phyloP scores from a whole-genome alignment of 2,329 filamentous ascomycete genomes.

The Sporothrix brasiliensis region DNA sequence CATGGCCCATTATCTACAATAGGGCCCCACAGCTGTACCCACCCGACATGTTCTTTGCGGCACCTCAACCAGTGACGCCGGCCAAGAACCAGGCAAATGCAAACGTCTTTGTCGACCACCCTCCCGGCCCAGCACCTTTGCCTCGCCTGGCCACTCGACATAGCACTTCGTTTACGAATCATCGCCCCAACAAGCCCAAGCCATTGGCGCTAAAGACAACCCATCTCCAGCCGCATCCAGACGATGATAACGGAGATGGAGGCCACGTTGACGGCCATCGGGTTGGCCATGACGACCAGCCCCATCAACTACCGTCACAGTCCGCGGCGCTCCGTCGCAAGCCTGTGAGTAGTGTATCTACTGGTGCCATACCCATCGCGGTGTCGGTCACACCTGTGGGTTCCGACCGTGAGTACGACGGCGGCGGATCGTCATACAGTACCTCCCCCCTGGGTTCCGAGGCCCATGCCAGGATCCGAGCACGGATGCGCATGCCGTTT shows the following conservation, averaged over 20 bases:
- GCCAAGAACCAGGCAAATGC: background rate
- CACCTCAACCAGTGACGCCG: background rate
- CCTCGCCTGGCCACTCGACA: background rate
- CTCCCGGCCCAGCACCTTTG: background rate
- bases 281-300: background rate
- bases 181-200: conserved; percentile 13
- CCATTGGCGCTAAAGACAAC: background rate
- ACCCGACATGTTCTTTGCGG: conserved; percentile 4
- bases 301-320: background rate
- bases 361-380: background rate
- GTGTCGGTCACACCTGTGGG: background rate
- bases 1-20: background rate
- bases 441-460: conserved; percentile 33
- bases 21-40: conserved; percentile 6
- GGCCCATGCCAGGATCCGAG: background rate
- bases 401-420: conserved; percentile 32
- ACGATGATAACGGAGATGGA: background rate
- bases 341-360: background rate
- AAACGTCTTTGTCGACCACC: conserved; percentile 1
- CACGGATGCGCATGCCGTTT: background rate
- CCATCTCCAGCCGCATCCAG: background rate
- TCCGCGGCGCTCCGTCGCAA: background rate
- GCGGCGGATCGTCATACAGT: conserved; percentile 34
- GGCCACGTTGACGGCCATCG: too few relatives aligned
- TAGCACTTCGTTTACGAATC: background rate